Evolutionary conservation across 768 basidiomycete species (phyloP).

Genomic region (Suillus variegatus): DNA sequence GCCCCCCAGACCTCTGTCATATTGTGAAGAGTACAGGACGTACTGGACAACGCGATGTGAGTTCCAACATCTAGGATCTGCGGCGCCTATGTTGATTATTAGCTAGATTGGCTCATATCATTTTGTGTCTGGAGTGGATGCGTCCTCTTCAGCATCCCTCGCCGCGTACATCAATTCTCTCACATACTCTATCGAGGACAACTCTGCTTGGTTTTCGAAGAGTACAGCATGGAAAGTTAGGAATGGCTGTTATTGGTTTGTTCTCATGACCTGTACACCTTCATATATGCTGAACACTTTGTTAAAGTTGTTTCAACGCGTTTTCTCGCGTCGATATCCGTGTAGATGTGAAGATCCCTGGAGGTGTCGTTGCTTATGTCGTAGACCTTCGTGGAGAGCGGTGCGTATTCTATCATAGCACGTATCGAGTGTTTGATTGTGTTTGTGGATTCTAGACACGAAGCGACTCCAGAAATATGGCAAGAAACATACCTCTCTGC

Average conservation of each 20-base stretch:
- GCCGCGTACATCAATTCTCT: constrained; percentile 98
- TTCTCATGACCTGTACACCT: constrained; percentile 1
- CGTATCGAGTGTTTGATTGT: neutral
- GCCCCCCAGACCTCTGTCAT: constrained; percentile 96
- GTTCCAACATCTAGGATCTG: constrained; percentile 29
- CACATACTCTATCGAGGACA: constrained; percentile 94
- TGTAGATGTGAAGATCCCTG: constrained; percentile 98
- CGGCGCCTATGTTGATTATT: neutral
- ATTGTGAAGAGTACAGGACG: constrained; percentile 90
- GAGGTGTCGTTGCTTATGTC: constrained; percentile 92
- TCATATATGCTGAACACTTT: neutral
- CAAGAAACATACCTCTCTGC: constrained; percentile 97
- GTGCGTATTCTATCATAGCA: constrained; percentile 44
- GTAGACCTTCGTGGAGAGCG: constrained; percentile 93
- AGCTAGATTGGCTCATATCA: constrained; percentile 91
- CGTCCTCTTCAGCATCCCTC: constrained; percentile 94
- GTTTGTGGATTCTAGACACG: constrained; percentile 56
- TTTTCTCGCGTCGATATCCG: constrained; percentile 96
- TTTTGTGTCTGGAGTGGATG: constrained; percentile 97
- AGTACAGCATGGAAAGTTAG: constrained; percentile 86
- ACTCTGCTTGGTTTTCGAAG: constrained; percentile 89
- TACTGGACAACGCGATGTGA: constrained; percentile 83
- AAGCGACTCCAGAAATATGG: constrained; percentile 92
- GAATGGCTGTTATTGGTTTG: constrained; percentile 91
- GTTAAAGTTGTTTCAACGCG: constrained; percentile 88